These are phyloP conservation scores for Rhizoclosmatium sp. DNA, from an alignment of 192 early-diverging fungal genomes.

Conservation along the genomic window DNA sequence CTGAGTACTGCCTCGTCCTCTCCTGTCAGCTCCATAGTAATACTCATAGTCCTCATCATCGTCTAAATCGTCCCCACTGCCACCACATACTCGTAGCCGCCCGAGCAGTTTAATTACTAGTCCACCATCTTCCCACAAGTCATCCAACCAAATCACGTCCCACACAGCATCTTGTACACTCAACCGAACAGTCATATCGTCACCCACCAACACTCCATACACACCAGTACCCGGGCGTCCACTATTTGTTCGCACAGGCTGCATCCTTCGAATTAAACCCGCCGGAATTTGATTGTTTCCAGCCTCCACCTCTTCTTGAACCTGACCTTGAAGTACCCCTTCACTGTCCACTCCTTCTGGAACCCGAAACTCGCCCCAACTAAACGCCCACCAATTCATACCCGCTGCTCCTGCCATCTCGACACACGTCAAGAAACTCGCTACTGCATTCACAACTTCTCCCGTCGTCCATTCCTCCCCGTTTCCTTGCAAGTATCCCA, in stretches of 20 bases:
- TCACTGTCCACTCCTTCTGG: constrained; percentile 9
- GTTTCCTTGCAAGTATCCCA: constrained; percentile 43
- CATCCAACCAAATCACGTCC: constrained; percentile 17
- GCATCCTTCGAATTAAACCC: not conserved
- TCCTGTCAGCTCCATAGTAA: not conserved
- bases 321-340: not conserved
- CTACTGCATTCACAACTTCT: constrained; percentile 62
- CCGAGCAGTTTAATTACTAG: constrained; percentile 7
- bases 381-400: constrained; percentile 57
- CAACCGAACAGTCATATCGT: not conserved
- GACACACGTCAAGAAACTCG: constrained; percentile 59
- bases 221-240: not conserved
- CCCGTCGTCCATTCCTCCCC: constrained; percentile 34
- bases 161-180: constrained; percentile 16
- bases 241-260: not conserved
- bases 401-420: constrained; percentile 63
- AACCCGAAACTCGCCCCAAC: constrained; percentile 32
- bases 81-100: not conserved
- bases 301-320: not conserved
- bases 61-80: not conserved
- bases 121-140: constrained; percentile 21
- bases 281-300: not conserved
- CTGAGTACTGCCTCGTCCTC: not conserved
- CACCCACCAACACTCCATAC: constrained; percentile 7
- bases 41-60: not conserved